phyloP scores from a whole-genome alignment of 2,329 filamentous ascomycete genomes.

The Ascochyta clinopodiicola region DNA sequence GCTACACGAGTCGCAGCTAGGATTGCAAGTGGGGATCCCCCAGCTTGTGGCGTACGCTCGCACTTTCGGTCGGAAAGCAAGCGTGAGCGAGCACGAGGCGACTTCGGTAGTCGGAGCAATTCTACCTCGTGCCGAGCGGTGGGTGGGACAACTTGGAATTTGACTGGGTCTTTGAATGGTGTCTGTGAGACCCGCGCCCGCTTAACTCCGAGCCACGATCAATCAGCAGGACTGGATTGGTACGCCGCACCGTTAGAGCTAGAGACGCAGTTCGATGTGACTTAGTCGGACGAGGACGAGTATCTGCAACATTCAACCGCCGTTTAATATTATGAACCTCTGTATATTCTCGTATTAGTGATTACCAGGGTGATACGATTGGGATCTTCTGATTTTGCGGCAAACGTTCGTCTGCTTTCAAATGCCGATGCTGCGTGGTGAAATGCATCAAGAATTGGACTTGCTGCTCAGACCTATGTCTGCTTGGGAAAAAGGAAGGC shows the following conservation, averaged over 20 bases:
- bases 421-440: too few relatives aligned
- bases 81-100: too few relatives aligned
- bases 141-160: not conserved
- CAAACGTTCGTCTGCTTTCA: too few relatives aligned
- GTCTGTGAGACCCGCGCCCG: not conserved
- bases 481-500: too few relatives aligned
- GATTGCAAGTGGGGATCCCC: not conserved
- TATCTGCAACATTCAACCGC: not conserved
- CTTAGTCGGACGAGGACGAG: not conserved
- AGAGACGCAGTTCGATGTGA: not conserved
- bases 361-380: not conserved
- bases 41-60: not conserved
- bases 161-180: not conserved
- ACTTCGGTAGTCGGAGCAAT: not conserved
- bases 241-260: not conserved
- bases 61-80: too few relatives aligned
- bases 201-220: not conserved
- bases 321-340: not conserved
- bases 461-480: too few relatives aligned
- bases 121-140: not conserved
- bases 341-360: not conserved
- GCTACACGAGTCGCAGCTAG: not conserved
- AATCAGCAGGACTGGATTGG: not conserved
- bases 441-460: too few relatives aligned
- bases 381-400: not conserved